Evolutionary conservation across 805 yeast species (phyloP).

Genomic region (Candida stauntonica): DNA sequence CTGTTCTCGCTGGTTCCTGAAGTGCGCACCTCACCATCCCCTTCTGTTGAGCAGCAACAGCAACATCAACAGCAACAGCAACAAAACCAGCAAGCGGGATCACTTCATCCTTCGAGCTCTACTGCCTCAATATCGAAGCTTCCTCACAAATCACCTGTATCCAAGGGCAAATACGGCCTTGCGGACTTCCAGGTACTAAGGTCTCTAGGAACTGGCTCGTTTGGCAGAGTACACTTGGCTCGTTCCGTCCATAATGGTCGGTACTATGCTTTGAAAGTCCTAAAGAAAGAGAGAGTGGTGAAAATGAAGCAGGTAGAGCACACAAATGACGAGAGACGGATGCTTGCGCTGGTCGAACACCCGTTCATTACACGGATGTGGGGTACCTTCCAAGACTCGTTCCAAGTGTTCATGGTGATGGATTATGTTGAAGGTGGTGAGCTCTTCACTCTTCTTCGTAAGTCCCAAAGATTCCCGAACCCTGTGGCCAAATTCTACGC

Average conservation of each 20-base stretch:
- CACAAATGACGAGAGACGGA: conserved; percentile 90
- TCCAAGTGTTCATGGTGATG: conserved; percentile 88
- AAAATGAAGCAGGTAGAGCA: conserved; percentile 94
- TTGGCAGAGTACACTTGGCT: conserved; percentile 90
- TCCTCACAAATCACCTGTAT: conserved; percentile 26
- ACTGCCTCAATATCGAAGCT: conserved; percentile 19
- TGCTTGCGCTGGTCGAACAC: conserved; percentile 81
- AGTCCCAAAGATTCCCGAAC: conserved; percentile 87
- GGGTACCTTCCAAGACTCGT: conserved; percentile 93
- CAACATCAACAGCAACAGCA: conserved; percentile 1
- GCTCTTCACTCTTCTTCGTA: conserved; percentile 76
- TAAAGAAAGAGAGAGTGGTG: conserved; percentile 82
- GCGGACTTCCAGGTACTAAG: conserved; percentile 79
- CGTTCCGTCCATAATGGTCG: conserved; percentile 86
- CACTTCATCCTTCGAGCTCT: conserved; percentile 9
- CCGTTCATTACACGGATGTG: conserved; percentile 92
- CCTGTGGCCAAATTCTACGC: conserved; percentile 97
- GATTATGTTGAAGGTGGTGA: conserved; percentile 97
- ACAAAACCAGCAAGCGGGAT: background rate
- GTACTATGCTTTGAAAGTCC: conserved; percentile 88
- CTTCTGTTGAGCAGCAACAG: conserved; percentile 1
- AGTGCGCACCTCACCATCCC: conserved; percentile 10
- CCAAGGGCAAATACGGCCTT: conserved; percentile 70
- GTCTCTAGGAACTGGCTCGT: conserved; percentile 92
- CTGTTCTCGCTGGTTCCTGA: conserved; percentile 12